Evolutionary conservation across 495 filamentous ascomycete species (phyloP).

Genomic region (Pyrenula massariospora): DNA sequence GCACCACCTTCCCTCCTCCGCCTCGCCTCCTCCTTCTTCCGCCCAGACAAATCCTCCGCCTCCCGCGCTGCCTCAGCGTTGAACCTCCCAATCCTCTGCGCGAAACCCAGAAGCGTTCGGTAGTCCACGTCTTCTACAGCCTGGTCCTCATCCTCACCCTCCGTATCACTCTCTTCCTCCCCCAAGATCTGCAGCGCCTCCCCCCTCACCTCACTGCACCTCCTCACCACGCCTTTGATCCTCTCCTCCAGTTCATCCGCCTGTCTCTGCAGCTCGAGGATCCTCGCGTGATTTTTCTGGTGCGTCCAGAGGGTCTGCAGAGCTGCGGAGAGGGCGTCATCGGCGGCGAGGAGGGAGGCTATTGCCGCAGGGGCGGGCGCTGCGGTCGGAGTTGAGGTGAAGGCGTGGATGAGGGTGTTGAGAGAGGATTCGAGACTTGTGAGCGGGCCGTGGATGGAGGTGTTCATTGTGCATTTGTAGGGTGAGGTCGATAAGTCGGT

Average conservation of each 20-base stretch:
- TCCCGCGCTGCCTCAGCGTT: conserved; percentile 34
- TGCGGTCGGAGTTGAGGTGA: conserved; percentile 31
- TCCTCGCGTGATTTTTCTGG: conserved; percentile 29
- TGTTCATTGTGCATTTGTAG: conserved; percentile 25
- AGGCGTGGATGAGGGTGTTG: conserved; percentile 26
- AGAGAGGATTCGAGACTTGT: conserved; percentile 28
- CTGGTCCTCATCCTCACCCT: background rate
- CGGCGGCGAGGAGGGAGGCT: conserved; percentile 25
- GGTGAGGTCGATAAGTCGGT: no score
- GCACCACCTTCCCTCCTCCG: conserved; percentile 5
- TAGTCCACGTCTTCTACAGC: conserved; percentile 25
- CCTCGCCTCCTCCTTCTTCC: background rate
- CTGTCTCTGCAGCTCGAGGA: conserved; percentile 24
- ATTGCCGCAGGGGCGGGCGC: conserved; percentile 29
- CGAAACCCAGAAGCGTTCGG: conserved; percentile 29
- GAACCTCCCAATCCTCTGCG: conserved; percentile 35
- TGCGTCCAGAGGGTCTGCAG: conserved; percentile 28
- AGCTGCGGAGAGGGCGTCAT: conserved; percentile 26
- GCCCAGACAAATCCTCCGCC: conserved; percentile 17
- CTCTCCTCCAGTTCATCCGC: conserved; percentile 25
- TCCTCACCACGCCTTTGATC: conserved; percentile 27
- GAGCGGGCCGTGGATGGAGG: conserved; percentile 22
- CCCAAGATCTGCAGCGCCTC: conserved; percentile 15
- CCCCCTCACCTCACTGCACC: background rate
- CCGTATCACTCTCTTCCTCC: conserved; percentile 21